Conservation (phyloP, 108 stramenopile genomes). For the Nitzschia sp. region DNA sequence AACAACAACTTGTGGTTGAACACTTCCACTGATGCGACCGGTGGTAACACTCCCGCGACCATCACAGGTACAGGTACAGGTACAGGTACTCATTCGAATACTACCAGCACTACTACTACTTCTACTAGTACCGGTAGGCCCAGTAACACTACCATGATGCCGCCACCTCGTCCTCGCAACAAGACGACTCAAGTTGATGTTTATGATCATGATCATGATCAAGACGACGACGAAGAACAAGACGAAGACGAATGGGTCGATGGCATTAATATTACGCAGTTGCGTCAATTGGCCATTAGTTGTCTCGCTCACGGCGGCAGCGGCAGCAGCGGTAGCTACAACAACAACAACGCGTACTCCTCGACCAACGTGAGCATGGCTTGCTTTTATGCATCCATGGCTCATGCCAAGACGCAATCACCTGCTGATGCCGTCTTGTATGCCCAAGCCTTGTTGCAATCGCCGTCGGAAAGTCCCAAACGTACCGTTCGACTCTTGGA, state of each 20-base stretch:
- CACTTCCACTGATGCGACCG: not conserved
- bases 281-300: constrained; percentile 17
- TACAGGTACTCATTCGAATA: not conserved
- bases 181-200: no score
- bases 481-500: constrained; percentile 60
- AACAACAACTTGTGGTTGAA: not conserved
- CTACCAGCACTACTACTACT: not conserved
- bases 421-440: constrained; percentile 67
- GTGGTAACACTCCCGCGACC: not conserved
- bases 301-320: constrained; percentile 5
- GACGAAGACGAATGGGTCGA: constrained; percentile 13
- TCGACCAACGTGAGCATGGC: constrained; percentile 53
- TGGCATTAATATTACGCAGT: constrained; percentile 30
- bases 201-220: no score
- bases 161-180: no score
- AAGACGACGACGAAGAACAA: not conserved
- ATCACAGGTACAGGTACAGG: not conserved
- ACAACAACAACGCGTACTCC: constrained; percentile 5
- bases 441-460: constrained; percentile 46
- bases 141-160: not conserved
- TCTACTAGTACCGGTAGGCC: not conserved
- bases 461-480: constrained; percentile 44
- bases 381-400: constrained; percentile 61
- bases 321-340: not conserved
- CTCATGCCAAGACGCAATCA: constrained; percentile 54